Conservation (phyloP, 2,329 filamentous ascomycete genomes). For the Aspergillus viridinutans region DNA sequence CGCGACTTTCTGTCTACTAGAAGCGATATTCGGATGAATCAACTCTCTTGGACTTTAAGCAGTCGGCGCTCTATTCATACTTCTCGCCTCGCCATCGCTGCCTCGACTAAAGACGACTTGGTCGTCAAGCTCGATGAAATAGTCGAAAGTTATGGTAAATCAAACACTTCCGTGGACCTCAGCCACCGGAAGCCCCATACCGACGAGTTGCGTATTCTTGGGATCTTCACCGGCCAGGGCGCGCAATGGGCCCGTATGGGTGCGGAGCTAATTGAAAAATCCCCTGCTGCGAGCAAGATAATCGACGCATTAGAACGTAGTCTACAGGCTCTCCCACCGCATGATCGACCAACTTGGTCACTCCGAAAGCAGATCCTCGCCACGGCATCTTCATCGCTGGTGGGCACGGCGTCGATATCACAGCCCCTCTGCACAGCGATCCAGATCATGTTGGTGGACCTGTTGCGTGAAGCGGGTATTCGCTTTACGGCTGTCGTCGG, state of each 20-base stretch:
- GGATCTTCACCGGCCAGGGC: too few species aligned
- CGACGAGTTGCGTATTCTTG: not conserved
- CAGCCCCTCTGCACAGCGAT: too few species aligned
- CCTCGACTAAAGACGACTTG: not conserved
- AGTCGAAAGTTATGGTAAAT: not conserved
- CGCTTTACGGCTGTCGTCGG: conserved; percentile 36
- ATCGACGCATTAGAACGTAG: not conserved
- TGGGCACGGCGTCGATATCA: not conserved
- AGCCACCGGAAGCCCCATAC: too few species aligned
- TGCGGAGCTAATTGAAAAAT: too few species aligned
- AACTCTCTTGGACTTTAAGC: not conserved
- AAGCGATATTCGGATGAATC: not conserved
- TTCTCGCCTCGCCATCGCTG: not conserved
- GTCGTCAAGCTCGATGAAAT: not conserved
- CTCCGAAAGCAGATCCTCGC: not conserved
- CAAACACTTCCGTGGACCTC: not conserved
- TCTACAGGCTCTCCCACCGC: not conserved
- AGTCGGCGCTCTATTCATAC: not conserved
- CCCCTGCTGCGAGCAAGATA: not conserved
- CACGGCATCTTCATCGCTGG: conserved; percentile 3
- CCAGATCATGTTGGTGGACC: too few species aligned
- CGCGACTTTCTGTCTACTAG: not conserved
- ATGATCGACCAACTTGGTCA: not conserved
- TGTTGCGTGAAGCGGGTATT: too few species aligned
- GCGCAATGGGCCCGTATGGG: too few species aligned